These are phyloP conservation scores for Anthostomella pinea DNA, from an alignment of 2,329 filamentous ascomycete species.

Conservation along the genomic window DNA sequence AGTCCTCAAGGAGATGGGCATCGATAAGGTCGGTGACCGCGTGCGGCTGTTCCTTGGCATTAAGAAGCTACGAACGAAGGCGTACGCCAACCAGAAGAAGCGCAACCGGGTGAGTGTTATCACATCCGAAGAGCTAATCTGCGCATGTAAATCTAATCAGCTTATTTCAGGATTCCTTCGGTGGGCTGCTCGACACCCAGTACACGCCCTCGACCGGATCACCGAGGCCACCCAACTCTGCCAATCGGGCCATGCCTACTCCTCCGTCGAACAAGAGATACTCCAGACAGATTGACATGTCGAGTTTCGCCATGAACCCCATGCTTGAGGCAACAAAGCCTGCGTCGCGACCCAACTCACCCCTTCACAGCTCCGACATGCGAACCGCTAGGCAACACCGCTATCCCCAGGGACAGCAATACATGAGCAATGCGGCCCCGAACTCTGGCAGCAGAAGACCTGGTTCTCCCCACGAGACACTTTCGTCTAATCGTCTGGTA, in stretches of 20 bases:
- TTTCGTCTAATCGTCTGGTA: conserved; percentile 60
- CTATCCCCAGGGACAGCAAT: conserved; percentile 51
- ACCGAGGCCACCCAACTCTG: conserved; percentile 58
- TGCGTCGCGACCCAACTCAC: conserved; percentile 69
- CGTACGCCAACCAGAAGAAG: conserved; percentile 75
- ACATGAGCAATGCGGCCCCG: conserved; percentile 46
- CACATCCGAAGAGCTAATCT: neutral
- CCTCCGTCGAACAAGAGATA: conserved; percentile 58
- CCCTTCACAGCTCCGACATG: conserved; percentile 56
- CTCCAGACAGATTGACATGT: conserved; percentile 57
- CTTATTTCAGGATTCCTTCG: conserved; percentile 70
- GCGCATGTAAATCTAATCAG: conserved; percentile 20
- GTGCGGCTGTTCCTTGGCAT: conserved; percentile 86
- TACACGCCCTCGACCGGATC: conserved; percentile 62
- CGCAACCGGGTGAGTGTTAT: conserved; percentile 70
- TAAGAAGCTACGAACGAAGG: conserved; percentile 76
- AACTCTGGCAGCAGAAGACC: conserved; percentile 53
- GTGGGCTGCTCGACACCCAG: conserved; percentile 68
- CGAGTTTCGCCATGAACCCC: conserved; percentile 36
- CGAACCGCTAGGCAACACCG: conserved; percentile 51
- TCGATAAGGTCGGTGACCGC: conserved; percentile 95
- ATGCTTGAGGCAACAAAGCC: conserved; percentile 49
- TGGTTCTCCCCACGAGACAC: conserved; percentile 61
- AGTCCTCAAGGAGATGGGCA: conserved; percentile 94
- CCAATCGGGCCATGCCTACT: conserved; percentile 43